These are phyloP conservation scores for Mycena amicta DNA, from an alignment of 768 basidiomycete species.

Conservation along the genomic window DNA sequence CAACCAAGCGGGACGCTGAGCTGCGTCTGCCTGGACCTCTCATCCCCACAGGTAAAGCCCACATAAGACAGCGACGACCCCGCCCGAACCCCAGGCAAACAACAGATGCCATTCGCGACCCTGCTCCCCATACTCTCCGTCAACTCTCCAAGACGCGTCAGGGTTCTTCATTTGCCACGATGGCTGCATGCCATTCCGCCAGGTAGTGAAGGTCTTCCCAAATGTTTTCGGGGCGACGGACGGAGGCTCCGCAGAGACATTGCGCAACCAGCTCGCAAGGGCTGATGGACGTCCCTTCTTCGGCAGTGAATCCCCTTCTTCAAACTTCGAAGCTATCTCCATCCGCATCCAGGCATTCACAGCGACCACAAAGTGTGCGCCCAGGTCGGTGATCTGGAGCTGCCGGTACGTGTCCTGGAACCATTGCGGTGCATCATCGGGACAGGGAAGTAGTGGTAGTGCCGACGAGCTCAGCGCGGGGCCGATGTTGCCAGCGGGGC, in stretches of 20 bases:
- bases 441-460: too few species aligned
- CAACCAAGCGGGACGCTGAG: background rate
- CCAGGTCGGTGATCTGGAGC: background rate
- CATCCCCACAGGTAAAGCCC: constrained; percentile 1
- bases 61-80: background rate
- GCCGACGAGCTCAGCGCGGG: too few species aligned
- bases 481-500: too few species aligned
- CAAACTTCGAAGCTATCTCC: background rate
- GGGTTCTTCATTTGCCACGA: background rate
- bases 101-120: background rate
- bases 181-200: constrained; percentile 4
- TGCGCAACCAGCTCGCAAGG: background rate
- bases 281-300: background rate
- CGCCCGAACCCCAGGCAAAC: background rate
- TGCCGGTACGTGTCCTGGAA: background rate
- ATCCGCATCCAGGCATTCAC: constrained; percentile 1
- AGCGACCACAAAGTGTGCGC: background rate
- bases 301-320: background rate
- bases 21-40: background rate
- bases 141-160: background rate
- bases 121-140: background rate
- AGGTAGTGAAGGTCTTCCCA: background rate
- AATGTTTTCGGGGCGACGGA: background rate
- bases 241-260: background rate
- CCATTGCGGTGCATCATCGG: background rate